These are phyloP conservation scores for Phytophthora cajani DNA, from an alignment of 352 stramenopile species.

Conservation along the genomic window DNA sequence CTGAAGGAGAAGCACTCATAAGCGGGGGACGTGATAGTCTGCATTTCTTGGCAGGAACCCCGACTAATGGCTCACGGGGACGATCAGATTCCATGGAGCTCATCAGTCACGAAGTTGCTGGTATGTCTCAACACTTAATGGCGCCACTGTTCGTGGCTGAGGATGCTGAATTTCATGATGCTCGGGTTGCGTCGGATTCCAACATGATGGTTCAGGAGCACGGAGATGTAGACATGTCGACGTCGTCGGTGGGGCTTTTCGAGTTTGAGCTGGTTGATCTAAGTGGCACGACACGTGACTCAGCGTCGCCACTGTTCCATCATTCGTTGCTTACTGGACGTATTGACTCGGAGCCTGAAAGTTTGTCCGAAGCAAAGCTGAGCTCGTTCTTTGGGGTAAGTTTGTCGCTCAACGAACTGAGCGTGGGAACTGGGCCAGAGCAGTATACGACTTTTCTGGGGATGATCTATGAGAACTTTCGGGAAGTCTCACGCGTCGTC, in stretches of 20 bases:
- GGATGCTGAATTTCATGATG: slow-evolving; percentile 87
- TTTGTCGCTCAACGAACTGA: slow-evolving; percentile 83
- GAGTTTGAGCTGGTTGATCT: slow-evolving; percentile 89
- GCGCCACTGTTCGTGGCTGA: slow-evolving; percentile 81
- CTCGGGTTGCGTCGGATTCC: slow-evolving; percentile 49
- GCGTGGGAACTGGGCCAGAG: slow-evolving; percentile 58
- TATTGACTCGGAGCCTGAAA: slow-evolving; percentile 81
- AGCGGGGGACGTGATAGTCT: slow-evolving; percentile 63
- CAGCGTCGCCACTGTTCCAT: slow-evolving; percentile 71
- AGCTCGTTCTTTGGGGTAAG: slow-evolving; percentile 76
- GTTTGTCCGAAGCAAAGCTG: slow-evolving; percentile 57
- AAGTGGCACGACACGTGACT: slow-evolving; percentile 68
- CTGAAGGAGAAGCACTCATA: slow-evolving; percentile 56
- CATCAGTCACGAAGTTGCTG: slow-evolving; percentile 66
- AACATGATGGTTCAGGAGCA: slow-evolving; percentile 26
- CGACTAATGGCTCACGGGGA: slow-evolving; percentile 34
- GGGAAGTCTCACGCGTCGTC: slow-evolving; percentile 76
- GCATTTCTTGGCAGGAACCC: slow-evolving; percentile 51
- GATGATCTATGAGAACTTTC: slow-evolving; percentile 91
- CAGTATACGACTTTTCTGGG: slow-evolving; percentile 80
- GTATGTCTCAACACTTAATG: slow-evolving; percentile 83
- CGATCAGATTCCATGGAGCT: slow-evolving; percentile 55
- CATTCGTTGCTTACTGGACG: slow-evolving; percentile 79
- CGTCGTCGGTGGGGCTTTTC: slow-evolving; percentile 68
- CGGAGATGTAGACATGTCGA: slow-evolving; percentile 62